Base-by-base conservation (phyloP, 2,329 filamentous ascomycete genomes). In the Diplodia sapinea region DNA sequence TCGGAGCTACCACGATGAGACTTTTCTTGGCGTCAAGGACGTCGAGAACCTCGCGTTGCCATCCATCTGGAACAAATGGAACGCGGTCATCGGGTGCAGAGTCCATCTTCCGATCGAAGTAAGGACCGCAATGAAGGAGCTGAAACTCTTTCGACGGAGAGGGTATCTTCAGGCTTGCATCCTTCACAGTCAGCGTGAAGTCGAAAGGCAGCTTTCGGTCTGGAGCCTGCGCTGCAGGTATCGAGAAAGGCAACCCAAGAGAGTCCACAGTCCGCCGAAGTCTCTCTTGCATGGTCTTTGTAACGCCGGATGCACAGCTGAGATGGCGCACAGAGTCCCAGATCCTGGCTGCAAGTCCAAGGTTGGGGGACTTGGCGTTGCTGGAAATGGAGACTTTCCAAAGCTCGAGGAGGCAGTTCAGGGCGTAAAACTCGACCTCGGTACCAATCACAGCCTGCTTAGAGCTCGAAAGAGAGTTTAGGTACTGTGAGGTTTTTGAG, bases 1-100 rank as follows among this genome's bases (percentile, higher is more conserved):
- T 94, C 0, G 91, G 91, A 0, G 91, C 91, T 9, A 94, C 88
- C 0, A 93, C 89, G 68, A 94, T 88, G 0, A 92, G 80, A 71
- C 89, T 92, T 70, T 88, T 86, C 65, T 90, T 82, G 0, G 83
- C 83, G 75, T 94, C 91, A 47, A 94, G 88, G 49, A 87, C 86
- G 70, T 94, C 89, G 0, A 94, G 82, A 0, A 94, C 91, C 47
- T 87, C 82, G 66, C 89, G 81, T 77, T 94, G 91, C 91, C 91
- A 94, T 3, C 85, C 86, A 79, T 94, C 91, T 1, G 91, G 91
- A 4, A 88, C 79, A 74, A 94, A 94, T 1, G 84, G 83, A 0
- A 92, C 90, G 68, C 91, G 86, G n/a, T 82, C 70, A 74, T 94
- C 91, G 0, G 87, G 84, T 13, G 81, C 81, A 0, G 90, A 88